These are phyloP conservation scores for Pseudozyma tsukubaensis DNA, from an alignment of 1,284 basidiomycete species.

Conservation along the genomic window DNA sequence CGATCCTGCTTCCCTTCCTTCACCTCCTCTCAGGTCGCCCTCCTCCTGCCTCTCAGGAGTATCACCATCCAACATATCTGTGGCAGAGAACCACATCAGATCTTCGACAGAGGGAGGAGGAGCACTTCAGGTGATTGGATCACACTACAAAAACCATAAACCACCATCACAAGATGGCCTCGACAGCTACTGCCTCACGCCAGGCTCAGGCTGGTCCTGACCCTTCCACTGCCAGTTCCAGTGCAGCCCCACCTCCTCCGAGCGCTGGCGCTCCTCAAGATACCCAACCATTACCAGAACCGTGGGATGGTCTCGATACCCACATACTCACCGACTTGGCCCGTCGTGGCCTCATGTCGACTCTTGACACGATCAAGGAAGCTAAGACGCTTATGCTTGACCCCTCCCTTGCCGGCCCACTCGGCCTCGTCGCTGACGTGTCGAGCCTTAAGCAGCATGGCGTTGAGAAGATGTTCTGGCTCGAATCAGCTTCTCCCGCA, in stretches of 20 bases:
- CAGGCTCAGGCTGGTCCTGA: slow-evolving; percentile 18
- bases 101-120: slow-evolving; percentile 23
- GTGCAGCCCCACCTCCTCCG: not conserved
- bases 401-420: slow-evolving; percentile 84
- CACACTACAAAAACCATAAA: too few species aligned
- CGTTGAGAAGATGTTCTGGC: slow-evolving; percentile 99
- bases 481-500: slow-evolving; percentile 73
- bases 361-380: slow-evolving; percentile 57
- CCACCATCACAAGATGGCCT: slow-evolving; percentile 17
- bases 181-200: slow-evolving; percentile 26
- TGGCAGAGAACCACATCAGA: not conserved
- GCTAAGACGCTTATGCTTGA: slow-evolving; percentile 95
- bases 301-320: slow-evolving; percentile 53
- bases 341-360: slow-evolving; percentile 45
- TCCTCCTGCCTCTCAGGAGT: slow-evolving; percentile 14
- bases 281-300: slow-evolving; percentile 21
- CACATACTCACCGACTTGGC: slow-evolving; percentile 47
- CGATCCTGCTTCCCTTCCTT: not conserved
- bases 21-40: slow-evolving; percentile 6
- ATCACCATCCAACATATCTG: not conserved
- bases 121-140: not conserved
- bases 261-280: slow-evolving; percentile 17
- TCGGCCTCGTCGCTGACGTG: slow-evolving; percentile 92
- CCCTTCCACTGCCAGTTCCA: slow-evolving; percentile 4
- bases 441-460: slow-evolving; percentile 94